Percentiles rank a stretch among this genome's conserved stretches.
Conservation (phyloP, 2,329 filamentous ascomycete genomes). For the Thelonectria blattea region DNA sequence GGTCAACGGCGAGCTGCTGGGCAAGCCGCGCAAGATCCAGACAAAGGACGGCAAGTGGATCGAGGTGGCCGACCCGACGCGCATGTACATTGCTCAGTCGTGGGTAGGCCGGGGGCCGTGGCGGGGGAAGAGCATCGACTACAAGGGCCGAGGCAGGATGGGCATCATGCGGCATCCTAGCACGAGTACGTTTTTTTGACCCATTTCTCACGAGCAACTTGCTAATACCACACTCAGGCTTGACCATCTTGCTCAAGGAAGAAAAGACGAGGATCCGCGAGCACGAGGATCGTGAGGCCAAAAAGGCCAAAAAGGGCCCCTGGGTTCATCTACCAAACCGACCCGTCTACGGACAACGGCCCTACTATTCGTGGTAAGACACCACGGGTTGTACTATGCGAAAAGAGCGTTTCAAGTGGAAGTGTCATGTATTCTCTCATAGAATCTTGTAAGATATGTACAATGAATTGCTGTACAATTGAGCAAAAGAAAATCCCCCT, state of each 20-base stretch:
- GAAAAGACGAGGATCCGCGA: slow-evolving; percentile 87
- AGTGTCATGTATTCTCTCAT: slow-evolving; percentile 30
- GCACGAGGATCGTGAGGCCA: slow-evolving; percentile 77
- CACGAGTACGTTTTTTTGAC: slow-evolving; percentile 67
- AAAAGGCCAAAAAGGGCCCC: slow-evolving; percentile 74
- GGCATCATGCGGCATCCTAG: slow-evolving; percentile 72
- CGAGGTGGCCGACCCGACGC: slow-evolving; percentile 74
- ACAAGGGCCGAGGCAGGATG: slow-evolving; percentile 76
- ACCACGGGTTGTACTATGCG: background rate
- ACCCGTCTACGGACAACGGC: slow-evolving; percentile 81
- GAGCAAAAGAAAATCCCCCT: slow-evolving; percentile 21
- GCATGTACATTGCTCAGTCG: slow-evolving; percentile 88
- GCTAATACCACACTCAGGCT: slow-evolving; percentile 54
- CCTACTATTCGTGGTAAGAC: slow-evolving; percentile 87
- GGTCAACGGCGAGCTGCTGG: slow-evolving; percentile 48
- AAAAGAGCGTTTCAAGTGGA: slow-evolving; percentile 7
- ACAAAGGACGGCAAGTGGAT: slow-evolving; percentile 78
- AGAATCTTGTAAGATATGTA: slow-evolving; percentile 45
- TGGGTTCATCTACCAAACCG: slow-evolving; percentile 91
- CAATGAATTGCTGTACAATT: slow-evolving; percentile 41
- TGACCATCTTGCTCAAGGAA: slow-evolving; percentile 87
- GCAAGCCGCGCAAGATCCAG: slow-evolving; percentile 60
- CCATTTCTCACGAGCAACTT: background rate
- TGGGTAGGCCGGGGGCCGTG: slow-evolving; percentile 85
- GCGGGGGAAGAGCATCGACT: slow-evolving; percentile 64